These are phyloP conservation scores for Ustilago vetiveriae DNA, from an alignment of 1,284 basidiomycete genomes.

Conservation along the genomic window DNA sequence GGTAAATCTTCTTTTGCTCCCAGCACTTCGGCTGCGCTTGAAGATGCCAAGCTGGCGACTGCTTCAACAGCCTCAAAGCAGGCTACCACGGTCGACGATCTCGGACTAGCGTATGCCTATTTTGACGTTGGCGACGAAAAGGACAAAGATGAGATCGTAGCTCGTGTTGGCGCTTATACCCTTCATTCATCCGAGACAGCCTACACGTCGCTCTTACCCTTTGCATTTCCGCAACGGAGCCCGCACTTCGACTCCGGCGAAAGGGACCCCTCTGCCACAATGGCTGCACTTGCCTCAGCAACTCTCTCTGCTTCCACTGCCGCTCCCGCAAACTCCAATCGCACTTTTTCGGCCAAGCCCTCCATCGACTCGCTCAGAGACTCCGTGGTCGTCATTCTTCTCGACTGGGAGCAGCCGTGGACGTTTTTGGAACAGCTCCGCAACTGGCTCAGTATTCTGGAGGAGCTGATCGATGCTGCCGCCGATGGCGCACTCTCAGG, in stretches of 20 bases:
- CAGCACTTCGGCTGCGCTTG: neutral
- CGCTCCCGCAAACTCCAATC: neutral
- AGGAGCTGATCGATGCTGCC: slow-evolving; percentile 73
- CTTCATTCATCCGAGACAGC: slow-evolving; percentile 81
- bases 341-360: slow-evolving; percentile 12
- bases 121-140: slow-evolving; percentile 61
- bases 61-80: slow-evolving; percentile 5
- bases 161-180: slow-evolving; percentile 80
- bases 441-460: slow-evolving; percentile 75
- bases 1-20: slow-evolving; percentile 6
- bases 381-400: slow-evolving; percentile 82
- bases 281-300: slow-evolving; percentile 28
- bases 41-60: slow-evolving; percentile 3
- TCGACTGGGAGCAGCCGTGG: slow-evolving; percentile 97
- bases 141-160: slow-evolving; percentile 54
- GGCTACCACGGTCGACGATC: slow-evolving; percentile 12
- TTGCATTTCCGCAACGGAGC: slow-evolving; percentile 81
- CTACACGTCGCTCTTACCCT: slow-evolving; percentile 80
- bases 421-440: slow-evolving; percentile 87
- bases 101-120: slow-evolving; percentile 59
- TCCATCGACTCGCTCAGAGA: slow-evolving; percentile 73
- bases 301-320: slow-evolving; percentile 8
- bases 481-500: slow-evolving; percentile 29
- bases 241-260: slow-evolving; percentile 31
- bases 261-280: slow-evolving; percentile 19